Conservation (phyloP, 2,329 filamentous ascomycete genomes). For the Colletotrichum tanaceti region DNA sequence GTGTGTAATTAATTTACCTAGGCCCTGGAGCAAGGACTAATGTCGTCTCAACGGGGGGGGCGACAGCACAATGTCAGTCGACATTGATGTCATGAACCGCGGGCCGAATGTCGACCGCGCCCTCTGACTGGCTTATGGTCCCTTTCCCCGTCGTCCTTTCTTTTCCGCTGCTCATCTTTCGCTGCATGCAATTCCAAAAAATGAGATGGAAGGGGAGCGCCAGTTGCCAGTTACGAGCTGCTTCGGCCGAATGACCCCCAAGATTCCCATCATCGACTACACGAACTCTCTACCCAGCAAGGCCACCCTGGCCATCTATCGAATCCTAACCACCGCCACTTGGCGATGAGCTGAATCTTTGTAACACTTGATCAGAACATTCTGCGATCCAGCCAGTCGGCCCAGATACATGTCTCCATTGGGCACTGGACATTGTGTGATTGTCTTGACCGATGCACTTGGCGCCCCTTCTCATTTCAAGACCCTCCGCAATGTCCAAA, state of each 20-base stretch:
- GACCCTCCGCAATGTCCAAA: background rate
- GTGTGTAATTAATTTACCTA: too few relatives aligned
- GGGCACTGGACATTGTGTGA: too few relatives aligned
- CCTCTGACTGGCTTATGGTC: slow-evolving; percentile 7
- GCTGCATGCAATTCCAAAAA: slow-evolving; percentile 32
- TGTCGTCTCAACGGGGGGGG: slow-evolving; percentile 6
- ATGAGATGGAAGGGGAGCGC: slow-evolving; percentile 9
- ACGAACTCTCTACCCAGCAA: background rate
- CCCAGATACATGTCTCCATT: background rate
- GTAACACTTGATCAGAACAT: background rate
- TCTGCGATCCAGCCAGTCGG: background rate
- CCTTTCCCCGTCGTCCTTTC: slow-evolving; percentile 14
- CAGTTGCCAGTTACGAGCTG: background rate
- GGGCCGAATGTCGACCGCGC: slow-evolving; percentile 4
- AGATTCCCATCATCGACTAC: background rate
- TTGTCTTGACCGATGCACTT: background rate
- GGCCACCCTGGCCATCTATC: background rate
- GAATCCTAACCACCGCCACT: background rate
- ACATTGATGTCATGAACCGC: slow-evolving; percentile 34
- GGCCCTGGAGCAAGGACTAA: background rate
- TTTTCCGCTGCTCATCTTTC: slow-evolving; percentile 32
- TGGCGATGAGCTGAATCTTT: background rate
- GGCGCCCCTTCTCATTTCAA: background rate
- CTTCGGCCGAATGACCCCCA: slow-evolving; percentile 3
- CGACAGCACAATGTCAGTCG: slow-evolving; percentile 26